Conservation (phyloP, 176 grass and related monocot genomes). For the Aegilops sharonensis region DNA sequence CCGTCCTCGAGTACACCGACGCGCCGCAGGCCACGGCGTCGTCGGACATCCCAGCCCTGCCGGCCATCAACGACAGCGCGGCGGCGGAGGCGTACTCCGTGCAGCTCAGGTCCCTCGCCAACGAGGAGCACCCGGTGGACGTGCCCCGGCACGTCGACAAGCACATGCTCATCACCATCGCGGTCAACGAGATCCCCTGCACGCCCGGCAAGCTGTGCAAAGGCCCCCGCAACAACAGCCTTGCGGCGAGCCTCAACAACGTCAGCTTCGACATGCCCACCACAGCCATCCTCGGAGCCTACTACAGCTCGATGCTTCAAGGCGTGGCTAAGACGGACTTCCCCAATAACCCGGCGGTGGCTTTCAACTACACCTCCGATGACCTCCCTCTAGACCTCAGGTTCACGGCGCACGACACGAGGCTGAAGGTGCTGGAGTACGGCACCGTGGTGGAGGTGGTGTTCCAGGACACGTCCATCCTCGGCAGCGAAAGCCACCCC, state of each 20-base stretch:
- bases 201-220: background rate
- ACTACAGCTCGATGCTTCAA: background rate
- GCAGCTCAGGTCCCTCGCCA: slow-evolving; percentile 6
- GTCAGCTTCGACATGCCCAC: slow-evolving; percentile 28
- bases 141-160: slow-evolving; percentile 25
- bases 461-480: slow-evolving; percentile 27
- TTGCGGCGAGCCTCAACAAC: slow-evolving; percentile 56
- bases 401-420: slow-evolving; percentile 32
- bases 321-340: slow-evolving; percentile 41
- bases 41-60: no score
- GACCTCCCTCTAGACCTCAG: background rate
- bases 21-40: no score
- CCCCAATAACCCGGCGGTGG: slow-evolving; percentile 33
- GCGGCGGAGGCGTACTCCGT: slow-evolving; percentile 19
- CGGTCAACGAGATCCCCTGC: slow-evolving; percentile 24
- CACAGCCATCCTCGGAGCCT: slow-evolving; percentile 29
- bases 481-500: slow-evolving; percentile 27
- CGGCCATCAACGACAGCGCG: no score
- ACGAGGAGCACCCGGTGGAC: background rate
- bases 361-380: slow-evolving; percentile 39
- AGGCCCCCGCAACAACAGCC: background rate
- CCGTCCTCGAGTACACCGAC: no score
- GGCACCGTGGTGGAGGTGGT: slow-evolving; percentile 42
- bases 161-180: slow-evolving; percentile 34
- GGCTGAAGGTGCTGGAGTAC: slow-evolving; percentile 65